A percentile compares a stretch with the other conserved stretches of the same genome.
Conservation (phyloP, 2,329 filamentous ascomycete genomes). For the Arthrocladium fulminans region DNA sequence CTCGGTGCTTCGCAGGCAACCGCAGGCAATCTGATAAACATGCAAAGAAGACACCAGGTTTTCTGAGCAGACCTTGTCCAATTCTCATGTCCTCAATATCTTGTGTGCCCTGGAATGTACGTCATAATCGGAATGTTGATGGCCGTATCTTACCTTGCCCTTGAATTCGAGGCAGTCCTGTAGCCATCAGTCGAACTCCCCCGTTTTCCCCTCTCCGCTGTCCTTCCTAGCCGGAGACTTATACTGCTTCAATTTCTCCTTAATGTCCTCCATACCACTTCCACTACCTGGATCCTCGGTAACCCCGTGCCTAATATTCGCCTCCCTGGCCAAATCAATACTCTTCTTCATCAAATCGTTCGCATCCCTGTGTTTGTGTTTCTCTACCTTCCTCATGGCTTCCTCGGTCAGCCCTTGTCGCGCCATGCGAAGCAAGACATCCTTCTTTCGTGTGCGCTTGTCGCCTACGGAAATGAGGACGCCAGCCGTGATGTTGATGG, state of each 20-base stretch:
- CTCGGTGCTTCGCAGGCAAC: too few species aligned
- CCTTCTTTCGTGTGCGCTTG: slow-evolving; percentile 71
- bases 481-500: slow-evolving; percentile 67
- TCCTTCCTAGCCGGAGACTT: not conserved
- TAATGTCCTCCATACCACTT: not conserved
- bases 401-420: slow-evolving; percentile 64
- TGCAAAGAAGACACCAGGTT: too few species aligned
- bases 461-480: slow-evolving; percentile 70
- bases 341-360: slow-evolving; percentile 6
- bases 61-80: too few species aligned
- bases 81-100: too few species aligned
- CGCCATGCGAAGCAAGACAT: slow-evolving; percentile 67
- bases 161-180: too few species aligned
- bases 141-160: too few species aligned
- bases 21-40: too few species aligned
- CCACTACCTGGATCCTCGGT: not conserved
- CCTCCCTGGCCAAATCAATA: not conserved
- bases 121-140: too few species aligned
- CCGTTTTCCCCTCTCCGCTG: not conserved
- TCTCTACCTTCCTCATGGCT: slow-evolving; percentile 45
- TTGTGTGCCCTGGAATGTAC: too few species aligned
- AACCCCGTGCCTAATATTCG: slow-evolving; percentile 4
- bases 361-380: slow-evolving; percentile 16
- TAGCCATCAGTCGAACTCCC: too few species aligned
- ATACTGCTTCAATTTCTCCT: slow-evolving; percentile 7